Conservation (phyloP, 164 flowering plant genomes). For the Houttuynia cordata region DNA sequence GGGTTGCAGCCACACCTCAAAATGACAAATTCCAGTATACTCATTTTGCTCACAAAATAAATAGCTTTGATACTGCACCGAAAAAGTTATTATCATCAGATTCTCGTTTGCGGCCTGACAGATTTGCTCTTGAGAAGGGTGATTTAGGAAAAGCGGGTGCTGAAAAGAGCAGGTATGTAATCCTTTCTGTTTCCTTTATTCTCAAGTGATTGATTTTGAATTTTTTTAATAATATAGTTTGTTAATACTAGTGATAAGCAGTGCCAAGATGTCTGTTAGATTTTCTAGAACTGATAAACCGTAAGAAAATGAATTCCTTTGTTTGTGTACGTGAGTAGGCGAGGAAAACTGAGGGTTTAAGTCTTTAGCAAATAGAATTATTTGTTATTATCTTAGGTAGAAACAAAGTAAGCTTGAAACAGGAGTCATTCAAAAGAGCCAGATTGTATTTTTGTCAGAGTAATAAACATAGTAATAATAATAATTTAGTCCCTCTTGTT, state of each 20-base stretch:
- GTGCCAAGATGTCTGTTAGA: not conserved
- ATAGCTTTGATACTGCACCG: conserved; percentile 82
- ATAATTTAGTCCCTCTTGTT: no score
- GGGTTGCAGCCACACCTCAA: conserved; percentile 49
- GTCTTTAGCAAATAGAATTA: no score
- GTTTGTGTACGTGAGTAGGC: no score
- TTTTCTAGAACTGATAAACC: no score
- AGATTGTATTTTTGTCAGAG: no score
- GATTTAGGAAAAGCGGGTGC: conserved; percentile 68
- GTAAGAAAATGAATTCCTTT: no score
- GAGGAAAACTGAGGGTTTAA: no score
- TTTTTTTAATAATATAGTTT: no score
- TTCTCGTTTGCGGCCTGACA: conserved; percentile 82
- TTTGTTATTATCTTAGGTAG: no score
- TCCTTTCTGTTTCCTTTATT: not conserved
- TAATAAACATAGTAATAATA: no score
- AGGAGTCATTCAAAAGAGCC: no score
- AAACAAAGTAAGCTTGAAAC: no score
- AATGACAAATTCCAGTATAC: conserved; percentile 76
- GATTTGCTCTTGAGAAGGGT: conserved; percentile 74
- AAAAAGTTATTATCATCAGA: conserved; percentile 75
- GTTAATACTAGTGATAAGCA: not conserved
- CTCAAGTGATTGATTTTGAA: not conserved
- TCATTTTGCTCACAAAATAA: conserved; percentile 71
- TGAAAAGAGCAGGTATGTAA: conserved; percentile 66